phyloP scores from a whole-genome alignment of 2,329 filamentous ascomycete genomes.

The Xylaria sp. region DNA sequence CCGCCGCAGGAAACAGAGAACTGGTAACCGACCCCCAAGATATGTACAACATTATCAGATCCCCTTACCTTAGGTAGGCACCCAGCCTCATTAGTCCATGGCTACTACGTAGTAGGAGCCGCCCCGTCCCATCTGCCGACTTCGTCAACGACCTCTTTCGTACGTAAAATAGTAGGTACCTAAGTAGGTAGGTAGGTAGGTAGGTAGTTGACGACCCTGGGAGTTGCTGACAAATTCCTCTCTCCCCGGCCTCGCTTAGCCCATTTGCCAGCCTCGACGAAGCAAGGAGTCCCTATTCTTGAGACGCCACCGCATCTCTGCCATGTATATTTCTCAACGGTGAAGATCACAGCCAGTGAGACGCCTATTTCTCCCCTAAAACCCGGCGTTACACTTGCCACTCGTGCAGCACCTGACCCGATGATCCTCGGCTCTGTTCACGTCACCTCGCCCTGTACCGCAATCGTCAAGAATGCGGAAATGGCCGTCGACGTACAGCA shows the following conservation, averaged over 20 bases:
- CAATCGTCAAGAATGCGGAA: too few relatives aligned
- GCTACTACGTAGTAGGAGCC: too few relatives aligned
- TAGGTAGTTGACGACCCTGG: not conserved
- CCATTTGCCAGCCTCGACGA: too few relatives aligned
- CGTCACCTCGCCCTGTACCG: not conserved
- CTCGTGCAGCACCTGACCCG: constrained; percentile 5
- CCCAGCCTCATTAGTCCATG: not conserved
- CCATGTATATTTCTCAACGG: constrained; percentile 9
- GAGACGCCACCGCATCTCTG: constrained; percentile 6
- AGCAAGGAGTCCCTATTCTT: constrained; percentile 18
- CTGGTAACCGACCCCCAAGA: not conserved
- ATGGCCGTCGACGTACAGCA: too few relatives aligned
- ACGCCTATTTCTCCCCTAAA: not conserved
- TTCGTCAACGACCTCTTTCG: too few relatives aligned
- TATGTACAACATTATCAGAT: not conserved
- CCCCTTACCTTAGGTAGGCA: not conserved
- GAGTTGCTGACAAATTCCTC: not conserved
- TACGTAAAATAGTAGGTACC: too few relatives aligned
- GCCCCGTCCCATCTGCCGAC: too few relatives aligned
- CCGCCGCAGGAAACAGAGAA: constrained; percentile 5
- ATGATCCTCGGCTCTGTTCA: not conserved
- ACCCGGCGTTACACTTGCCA: constrained; percentile 1
- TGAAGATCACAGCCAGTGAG: constrained; percentile 13
- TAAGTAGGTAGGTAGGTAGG: too few relatives aligned
- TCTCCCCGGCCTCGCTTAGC: not conserved